A percentile compares a stretch with the other conserved stretches of the same genome.
phyloP scores from a whole-genome alignment of 805 yeast species.

The Zygosaccharomyces bisporus region DNA sequence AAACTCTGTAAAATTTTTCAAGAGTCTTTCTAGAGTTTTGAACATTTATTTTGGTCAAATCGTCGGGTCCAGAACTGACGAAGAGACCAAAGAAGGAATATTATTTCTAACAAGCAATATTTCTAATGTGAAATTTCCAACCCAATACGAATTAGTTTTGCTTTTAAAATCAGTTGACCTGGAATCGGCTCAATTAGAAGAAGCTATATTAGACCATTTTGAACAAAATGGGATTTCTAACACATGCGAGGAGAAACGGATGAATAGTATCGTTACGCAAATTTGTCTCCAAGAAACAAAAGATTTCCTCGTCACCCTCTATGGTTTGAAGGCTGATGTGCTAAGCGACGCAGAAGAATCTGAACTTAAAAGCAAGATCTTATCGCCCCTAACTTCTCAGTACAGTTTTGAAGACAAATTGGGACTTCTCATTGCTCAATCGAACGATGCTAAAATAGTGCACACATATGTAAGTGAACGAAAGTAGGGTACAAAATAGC shows the following conservation, averaged over 20 bases:
- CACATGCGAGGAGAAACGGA: neutral
- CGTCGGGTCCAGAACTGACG: constrained; percentile 10
- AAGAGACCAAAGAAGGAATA: constrained; percentile 14
- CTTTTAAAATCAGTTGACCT: constrained; percentile 22
- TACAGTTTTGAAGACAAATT: constrained; percentile 1
- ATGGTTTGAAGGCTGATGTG: constrained; percentile 19
- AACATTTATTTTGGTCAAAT: constrained; percentile 12
- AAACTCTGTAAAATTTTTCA: constrained; percentile 18
- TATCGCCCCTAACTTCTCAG: neutral
- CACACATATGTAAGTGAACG: neutral
- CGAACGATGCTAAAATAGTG: neutral
- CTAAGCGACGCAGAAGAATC: constrained; percentile 17
- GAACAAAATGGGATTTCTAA: neutral
- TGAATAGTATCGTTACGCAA: constrained; percentile 16
- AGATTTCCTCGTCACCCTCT: constrained; percentile 11
- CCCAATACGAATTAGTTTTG: constrained; percentile 23
- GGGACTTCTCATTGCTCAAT: neutral
- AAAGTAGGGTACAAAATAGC: neutral
- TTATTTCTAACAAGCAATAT: constrained; percentile 26
- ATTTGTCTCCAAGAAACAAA: constrained; percentile 16
- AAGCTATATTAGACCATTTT: constrained; percentile 21
- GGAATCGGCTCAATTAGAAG: constrained; percentile 27
- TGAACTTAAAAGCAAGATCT: constrained; percentile 18
- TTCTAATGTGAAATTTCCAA: constrained; percentile 17
- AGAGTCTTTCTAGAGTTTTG: constrained; percentile 17